Evolutionary conservation across 495 filamentous ascomycete species (phyloP).

Genomic region (Parathielavia appendiculata): DNA sequence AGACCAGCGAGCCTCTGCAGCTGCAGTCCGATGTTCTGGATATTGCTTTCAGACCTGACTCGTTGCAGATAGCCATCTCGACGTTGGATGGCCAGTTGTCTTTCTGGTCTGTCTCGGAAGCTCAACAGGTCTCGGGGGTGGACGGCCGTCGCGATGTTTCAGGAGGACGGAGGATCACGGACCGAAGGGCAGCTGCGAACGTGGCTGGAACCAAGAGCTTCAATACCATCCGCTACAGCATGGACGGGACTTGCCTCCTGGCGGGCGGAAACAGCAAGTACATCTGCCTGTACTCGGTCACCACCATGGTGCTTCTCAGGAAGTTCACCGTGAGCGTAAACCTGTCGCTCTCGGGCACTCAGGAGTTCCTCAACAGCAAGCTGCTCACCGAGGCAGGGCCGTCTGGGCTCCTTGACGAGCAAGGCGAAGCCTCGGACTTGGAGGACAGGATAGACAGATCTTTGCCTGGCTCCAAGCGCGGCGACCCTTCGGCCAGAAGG

Average conservation of each 20-base stretch:
- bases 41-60: constrained; percentile 85
- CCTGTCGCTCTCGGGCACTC: constrained; percentile 86
- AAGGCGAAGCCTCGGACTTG: constrained; percentile 81
- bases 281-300: constrained; percentile 90
- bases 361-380: constrained; percentile 91
- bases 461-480: constrained; percentile 82
- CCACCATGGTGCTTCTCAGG: constrained; percentile 81
- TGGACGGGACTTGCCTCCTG: constrained; percentile 84
- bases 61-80: constrained; percentile 81
- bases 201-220: constrained; percentile 84
- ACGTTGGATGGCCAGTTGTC: constrained; percentile 90
- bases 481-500: constrained; percentile 72
- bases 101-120: constrained; percentile 90
- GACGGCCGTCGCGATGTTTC: constrained; percentile 90
- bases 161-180: constrained; percentile 78
- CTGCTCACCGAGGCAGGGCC: constrained; percentile 88
- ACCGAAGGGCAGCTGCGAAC: constrained; percentile 87
- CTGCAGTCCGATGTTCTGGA: constrained; percentile 84
- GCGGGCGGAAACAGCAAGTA: constrained; percentile 95
- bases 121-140: constrained; percentile 70
- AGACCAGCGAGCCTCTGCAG: constrained; percentile 90
- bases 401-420: constrained; percentile 70
- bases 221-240: constrained; percentile 79
- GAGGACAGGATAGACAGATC: constrained; percentile 76
- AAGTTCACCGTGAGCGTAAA: constrained; percentile 94